Base-by-base conservation (phyloP, 2,329 filamentous ascomycete genomes). In the Colletotrichum ledebouriae region DNA sequence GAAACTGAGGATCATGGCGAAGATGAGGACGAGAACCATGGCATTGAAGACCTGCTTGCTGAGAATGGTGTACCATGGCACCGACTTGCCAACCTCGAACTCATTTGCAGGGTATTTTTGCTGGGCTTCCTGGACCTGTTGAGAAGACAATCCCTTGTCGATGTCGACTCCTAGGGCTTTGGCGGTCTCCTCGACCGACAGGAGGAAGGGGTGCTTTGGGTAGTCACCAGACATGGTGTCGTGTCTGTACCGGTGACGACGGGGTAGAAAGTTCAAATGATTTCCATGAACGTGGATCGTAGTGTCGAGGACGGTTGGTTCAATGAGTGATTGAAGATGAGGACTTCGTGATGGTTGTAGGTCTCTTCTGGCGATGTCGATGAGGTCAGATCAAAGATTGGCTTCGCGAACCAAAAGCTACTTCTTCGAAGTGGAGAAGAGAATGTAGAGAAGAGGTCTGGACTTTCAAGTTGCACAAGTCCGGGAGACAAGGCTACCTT, bases 1-100 rank as follows among this genome's bases (percentile, higher is more conserved):
- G 76, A 91, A 92, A 69, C 87, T 89, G 46, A 90, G 84, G 52
- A 87, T 90, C 90, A 94, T 93, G 74, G 92, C 92, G 73, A 94
- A 91, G 61, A 92, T 83, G 59, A 95, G 86, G 56, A 94, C 90
- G 73, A 94, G 79, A 64, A 92, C 91, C 92, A 94, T 93, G 66
- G 92, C 91, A 82, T 94, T 94, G 75, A 89, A 87, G 22, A 93
- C 78, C 77, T 94, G 92, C 73, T 90, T 90, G 66, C 91, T 81
- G 53, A 94, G 80, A 47, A 94, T 92, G 73, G 90, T 94, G 73
- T 89, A 83, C 91, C 89, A 85, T 75, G 86, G 87, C 55, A 94
- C 89, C 33, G 87, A 87, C 33, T 86, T 88, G 20, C 85, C 89
- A 20, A 92, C 87, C 50, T 93, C 88, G 20, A 94, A 83, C 75